phyloP scores from a whole-genome alignment of 2,329 filamentous ascomycete genomes.

The Pestalotiopsis sp. region DNA sequence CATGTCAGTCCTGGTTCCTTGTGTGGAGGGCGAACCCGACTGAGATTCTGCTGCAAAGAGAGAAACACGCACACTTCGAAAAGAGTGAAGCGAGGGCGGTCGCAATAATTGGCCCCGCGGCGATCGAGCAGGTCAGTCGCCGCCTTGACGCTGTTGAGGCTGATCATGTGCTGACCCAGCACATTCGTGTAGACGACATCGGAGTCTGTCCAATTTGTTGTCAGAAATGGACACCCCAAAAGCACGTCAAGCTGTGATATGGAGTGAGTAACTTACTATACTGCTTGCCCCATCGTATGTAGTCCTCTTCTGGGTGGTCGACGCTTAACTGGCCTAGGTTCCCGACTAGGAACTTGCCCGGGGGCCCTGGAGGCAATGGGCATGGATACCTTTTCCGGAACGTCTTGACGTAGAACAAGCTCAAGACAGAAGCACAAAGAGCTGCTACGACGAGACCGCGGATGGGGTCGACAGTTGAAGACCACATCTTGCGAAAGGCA shows the following conservation, averaged over 20 bases:
- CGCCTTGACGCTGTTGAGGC: constrained; percentile 39
- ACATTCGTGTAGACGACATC: constrained; percentile 37
- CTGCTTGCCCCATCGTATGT: constrained; percentile 33
- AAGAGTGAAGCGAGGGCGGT: constrained; percentile 41
- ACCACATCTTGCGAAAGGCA: background rate
- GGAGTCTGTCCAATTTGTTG: constrained; percentile 26
- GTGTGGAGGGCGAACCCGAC: background rate
- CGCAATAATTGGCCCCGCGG: constrained; percentile 41
- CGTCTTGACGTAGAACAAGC: constrained; percentile 14
- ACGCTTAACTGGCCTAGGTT: constrained; percentile 31
- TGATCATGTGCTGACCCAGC: constrained; percentile 38
- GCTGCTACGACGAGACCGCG: constrained; percentile 13
- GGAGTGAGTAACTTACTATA: constrained; percentile 27
- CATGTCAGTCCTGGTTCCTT: background rate
- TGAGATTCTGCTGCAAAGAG: background rate
- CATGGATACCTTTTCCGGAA: constrained; percentile 14
- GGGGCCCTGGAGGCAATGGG: constrained; percentile 33
- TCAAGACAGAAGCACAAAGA: constrained; percentile 14
- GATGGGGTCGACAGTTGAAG: background rate
- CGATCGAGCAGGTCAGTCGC: constrained; percentile 43
- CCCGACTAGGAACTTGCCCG: constrained; percentile 30
- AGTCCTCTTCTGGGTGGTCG: constrained; percentile 34
- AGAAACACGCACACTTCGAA: constrained; percentile 25
- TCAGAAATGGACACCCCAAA: background rate
- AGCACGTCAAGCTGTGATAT: background rate